Evolutionary conservation across 169 alveolate genomes (phyloP), one percentile per base, ranked within the genome.

Genomic region (Plasmodium adleri): DNA sequence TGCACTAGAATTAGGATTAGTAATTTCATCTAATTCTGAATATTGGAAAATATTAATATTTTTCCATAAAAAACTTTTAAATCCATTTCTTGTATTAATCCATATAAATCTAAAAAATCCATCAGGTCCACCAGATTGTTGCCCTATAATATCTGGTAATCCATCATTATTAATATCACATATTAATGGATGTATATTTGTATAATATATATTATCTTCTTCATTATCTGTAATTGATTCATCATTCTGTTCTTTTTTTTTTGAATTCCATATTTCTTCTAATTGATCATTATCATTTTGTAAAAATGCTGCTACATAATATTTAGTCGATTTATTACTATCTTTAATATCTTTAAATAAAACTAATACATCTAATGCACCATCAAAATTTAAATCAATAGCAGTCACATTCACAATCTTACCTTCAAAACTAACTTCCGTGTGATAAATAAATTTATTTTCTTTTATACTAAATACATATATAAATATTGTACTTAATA

Each of bases 111-210:
- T 64, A 43, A 67, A 80, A 39, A 80, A 88, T 15, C 71, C 75
- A 0, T 64, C 70, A 17, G 88, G 20, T n/a, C 93, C 90, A 6
- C 88, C 66, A 17, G 88, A 39, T 20, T 56, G 66, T 68, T 94
- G 96, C 26, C 88, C 92, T 67, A 94, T 70, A 22, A 94, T 50
- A 91, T 95, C 97, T 4, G 92, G 92, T 72, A 63, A 26, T 1
- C 97, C 97, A 92, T 95, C 97, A 12, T 96, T 94, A 86, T 95
- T 95, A 17, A 95, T 93, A 75, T 95, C 97, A 63, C 94, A 92
- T 9, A 92, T 95, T 17, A 95, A 62, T 17, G 97, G 97, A 54
- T 95, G 94, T 50, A 95, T 93, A 22, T 92, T 83, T 5, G 95
- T 86, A 58, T 70, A 93, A 47, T 91, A 92, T 63, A 90, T 60